Evolutionary conservation across 148 eudicot species (phyloP).

Genomic region (Drosera capensis): DNA sequence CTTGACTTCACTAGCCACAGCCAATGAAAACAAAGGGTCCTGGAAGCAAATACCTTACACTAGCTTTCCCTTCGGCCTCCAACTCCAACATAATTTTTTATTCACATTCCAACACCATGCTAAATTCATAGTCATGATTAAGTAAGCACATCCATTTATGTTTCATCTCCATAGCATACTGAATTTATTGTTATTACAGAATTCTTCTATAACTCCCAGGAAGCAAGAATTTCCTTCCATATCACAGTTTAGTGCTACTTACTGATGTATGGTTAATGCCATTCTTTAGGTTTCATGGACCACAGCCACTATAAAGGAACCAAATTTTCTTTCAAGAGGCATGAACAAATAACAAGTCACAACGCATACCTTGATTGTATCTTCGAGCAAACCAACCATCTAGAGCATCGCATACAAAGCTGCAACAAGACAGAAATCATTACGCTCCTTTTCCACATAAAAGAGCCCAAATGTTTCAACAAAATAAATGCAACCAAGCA

Average conservation of each 20-base stretch:
- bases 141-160: background rate
- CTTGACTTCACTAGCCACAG: no score
- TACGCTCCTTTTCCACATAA: slow-evolving; percentile 3
- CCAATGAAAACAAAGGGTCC: no score
- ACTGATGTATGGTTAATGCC: no score
- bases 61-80: no score
- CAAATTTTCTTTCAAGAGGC: no score
- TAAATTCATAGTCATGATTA: background rate
- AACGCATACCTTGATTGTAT: slow-evolving; percentile 71
- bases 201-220: no score
- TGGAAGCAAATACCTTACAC: no score
- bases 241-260: no score
- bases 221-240: no score
- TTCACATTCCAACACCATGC: background rate
- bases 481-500: background rate
- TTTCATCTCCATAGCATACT: background rate
- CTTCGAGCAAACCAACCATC: slow-evolving; percentile 98
- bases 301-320: no score
- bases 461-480: background rate
- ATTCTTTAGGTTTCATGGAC: no score
- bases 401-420: slow-evolving; percentile 89
- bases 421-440: slow-evolving; percentile 16
- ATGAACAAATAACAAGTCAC: background rate
- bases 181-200: background rate
- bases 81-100: no score